phyloP scores from a whole-genome alignment of 106 monocot genomes.

The Dactylorhiza incarnata region DNA sequence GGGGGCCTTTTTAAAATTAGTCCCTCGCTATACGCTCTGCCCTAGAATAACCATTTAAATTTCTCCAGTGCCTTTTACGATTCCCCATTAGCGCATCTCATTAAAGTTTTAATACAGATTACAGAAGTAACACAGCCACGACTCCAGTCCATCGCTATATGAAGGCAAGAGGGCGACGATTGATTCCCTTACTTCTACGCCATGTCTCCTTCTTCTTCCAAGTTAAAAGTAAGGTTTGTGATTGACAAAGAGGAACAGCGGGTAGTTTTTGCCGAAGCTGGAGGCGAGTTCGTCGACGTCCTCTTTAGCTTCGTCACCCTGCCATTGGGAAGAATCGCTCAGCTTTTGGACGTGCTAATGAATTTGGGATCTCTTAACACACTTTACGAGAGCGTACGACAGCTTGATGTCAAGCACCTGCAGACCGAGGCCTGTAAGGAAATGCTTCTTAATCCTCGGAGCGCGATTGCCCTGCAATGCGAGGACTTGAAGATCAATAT shows the following conservation, averaged over 20 bases:
- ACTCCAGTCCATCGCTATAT: no score
- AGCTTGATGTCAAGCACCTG: slow-evolving; percentile 19
- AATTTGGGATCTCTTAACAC: slow-evolving; percentile 18
- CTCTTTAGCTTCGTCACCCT: slow-evolving; percentile 50
- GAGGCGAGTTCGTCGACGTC: slow-evolving; percentile 31
- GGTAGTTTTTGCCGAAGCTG: slow-evolving; percentile 41
- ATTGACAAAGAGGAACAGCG: slow-evolving; percentile 25
- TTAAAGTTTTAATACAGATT: no score
- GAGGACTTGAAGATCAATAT: slow-evolving; percentile 7
- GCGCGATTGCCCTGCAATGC: neutral
- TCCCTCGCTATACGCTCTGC: no score
- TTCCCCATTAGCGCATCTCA: no score
- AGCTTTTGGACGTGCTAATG: slow-evolving; percentile 13
- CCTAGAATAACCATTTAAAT: no score
- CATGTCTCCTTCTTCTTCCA: neutral
- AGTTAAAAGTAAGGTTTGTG: neutral
- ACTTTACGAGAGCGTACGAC: slow-evolving; percentile 36
- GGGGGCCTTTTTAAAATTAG: no score
- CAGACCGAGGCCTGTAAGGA: slow-evolving; percentile 17
- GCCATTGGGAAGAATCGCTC: slow-evolving; percentile 31
- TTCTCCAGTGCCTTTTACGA: no score
- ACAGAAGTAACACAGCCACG: no score
- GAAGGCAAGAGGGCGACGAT: no score
- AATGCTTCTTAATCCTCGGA: slow-evolving; percentile 29
- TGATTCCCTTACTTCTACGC: neutral